Base-by-base conservation (phyloP, 2,329 filamentous ascomycete species). In the Gyromitra esculenta region DNA sequence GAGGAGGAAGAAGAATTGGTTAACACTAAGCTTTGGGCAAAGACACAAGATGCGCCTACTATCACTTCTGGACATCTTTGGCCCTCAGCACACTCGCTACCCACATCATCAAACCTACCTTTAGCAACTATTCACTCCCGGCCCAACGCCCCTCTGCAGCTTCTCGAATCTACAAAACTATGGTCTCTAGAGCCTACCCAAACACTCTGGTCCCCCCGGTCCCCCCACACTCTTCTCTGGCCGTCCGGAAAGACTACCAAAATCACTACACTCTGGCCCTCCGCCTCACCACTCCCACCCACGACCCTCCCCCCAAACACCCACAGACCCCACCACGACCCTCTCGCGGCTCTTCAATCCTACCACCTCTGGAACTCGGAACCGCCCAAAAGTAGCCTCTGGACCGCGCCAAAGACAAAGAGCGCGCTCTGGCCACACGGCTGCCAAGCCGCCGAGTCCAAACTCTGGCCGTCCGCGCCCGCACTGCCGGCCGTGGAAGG, bases 191-290 rank as follows among this genome's bases (percentile, higher is more conserved):
- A 54, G 18, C 8, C 45, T 6, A 5, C 35, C 18, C 9, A 43
- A 54, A 18, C 67, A 15, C 45, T 70, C 15, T 70, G 67, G 67
- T 63, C 31, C 31, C 18, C 1, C 56, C 43, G 31, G 25, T 13
- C 56, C 35, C 31, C 63, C 11, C 15, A 13, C 6, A 5, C 35
- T 8, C 31, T 37, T 0, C 72, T 70, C 37, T 75, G 72, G 72
- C 57, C 72, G 1, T 57, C 43, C 25, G 52, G 54, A 4, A n/a
- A n/a, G 31, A n/a, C 31, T 13, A 1, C 15, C 21, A 37, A 21
- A n/a, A n/a, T 56, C 50, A 25, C n/a, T 64, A 31, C 25, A 31
- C 75, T 77, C n/a, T 77, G 75, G 75, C 75, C 75, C 9, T 75
- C 50, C 39, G 75, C 69, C 9, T 45, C n/a, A 11, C 31, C 13